Percentiles rank a stretch among this genome's conserved stretches.
These are phyloP conservation scores for Phytophthora tubulina DNA, from an alignment of 352 stramenopile genomes.

Conservation along the genomic window DNA sequence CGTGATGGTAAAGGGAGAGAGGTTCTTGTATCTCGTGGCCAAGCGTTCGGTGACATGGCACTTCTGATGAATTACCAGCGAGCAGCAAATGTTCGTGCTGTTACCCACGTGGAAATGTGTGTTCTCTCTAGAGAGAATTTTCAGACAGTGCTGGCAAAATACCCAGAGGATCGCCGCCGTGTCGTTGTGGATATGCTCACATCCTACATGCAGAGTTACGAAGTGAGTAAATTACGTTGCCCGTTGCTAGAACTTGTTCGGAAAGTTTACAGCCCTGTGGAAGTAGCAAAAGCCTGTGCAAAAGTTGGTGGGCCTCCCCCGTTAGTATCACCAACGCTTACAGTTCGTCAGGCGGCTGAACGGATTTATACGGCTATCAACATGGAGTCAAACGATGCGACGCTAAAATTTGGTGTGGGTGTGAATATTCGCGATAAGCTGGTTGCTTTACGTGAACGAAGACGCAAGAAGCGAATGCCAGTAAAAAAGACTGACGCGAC, in stretches of 20 bases:
- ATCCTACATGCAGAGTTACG: slow-evolving; percentile 47
- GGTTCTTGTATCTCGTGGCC: slow-evolving; percentile 30
- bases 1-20: slow-evolving; percentile 14
- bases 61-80: slow-evolving; percentile 68
- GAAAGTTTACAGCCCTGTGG: slow-evolving; percentile 33
- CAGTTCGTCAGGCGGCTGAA: slow-evolving; percentile 31
- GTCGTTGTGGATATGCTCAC: slow-evolving; percentile 46
- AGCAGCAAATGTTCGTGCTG: slow-evolving; percentile 50
- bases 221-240: slow-evolving; percentile 25
- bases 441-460: slow-evolving; percentile 34
- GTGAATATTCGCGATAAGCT: slow-evolving; percentile 34
- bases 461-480: slow-evolving; percentile 3
- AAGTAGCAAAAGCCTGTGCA: slow-evolving; percentile 30
- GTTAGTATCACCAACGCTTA: slow-evolving; percentile 12
- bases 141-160: slow-evolving; percentile 46
- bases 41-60: slow-evolving; percentile 62
- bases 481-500: neutral
- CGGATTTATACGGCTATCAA: slow-evolving; percentile 43
- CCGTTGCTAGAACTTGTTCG: slow-evolving; percentile 42
- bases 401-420: slow-evolving; percentile 43
- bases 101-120: slow-evolving; percentile 67
- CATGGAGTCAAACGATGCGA: slow-evolving; percentile 30
- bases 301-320: slow-evolving; percentile 12
- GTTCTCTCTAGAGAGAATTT: slow-evolving; percentile 52
- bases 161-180: slow-evolving; percentile 42